Percentiles rank a stretch among this genome's conserved stretches.
Evolutionary conservation across 148 eudicot genomes (phyloP).

Genomic region (Pharnaceum exiguum): DNA sequence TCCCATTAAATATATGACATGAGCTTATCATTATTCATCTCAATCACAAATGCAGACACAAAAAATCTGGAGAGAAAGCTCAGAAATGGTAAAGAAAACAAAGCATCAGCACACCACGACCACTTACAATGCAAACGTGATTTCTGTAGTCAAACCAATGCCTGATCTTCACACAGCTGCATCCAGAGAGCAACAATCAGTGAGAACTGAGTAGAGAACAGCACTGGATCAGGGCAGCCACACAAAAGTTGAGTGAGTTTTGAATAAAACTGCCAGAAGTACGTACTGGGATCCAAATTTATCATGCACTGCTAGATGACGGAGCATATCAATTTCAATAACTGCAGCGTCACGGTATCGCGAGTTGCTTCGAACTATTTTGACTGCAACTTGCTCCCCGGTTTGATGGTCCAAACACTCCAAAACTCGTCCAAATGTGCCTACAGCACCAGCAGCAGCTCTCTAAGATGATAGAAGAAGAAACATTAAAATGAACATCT

Average conservation of each 20-base stretch:
- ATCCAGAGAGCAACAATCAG: conserved; percentile 21
- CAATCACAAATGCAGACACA: conserved; percentile 4
- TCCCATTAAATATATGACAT: no score
- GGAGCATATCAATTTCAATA: conserved; percentile 78
- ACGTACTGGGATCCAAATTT: conserved; percentile 57
- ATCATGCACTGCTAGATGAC: conserved; percentile 65
- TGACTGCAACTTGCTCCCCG: conserved; percentile 73
- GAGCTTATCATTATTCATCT: no score
- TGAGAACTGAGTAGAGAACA: conserved; percentile 11
- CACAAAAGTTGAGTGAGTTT: conserved; percentile 3
- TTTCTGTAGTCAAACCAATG: conserved; percentile 92
- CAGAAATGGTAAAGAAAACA: not conserved
- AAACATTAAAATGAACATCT: conserved; percentile 53
- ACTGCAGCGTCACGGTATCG: conserved; percentile 90
- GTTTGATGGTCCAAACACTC: conserved; percentile 75
- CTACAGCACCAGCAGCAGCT: conserved; percentile 73
- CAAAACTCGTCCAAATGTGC: conserved; percentile 91
- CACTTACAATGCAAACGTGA: conserved; percentile 91
- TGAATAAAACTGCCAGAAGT: conserved; percentile 5
- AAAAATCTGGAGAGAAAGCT: not conserved
- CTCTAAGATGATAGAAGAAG: conserved; percentile 51
- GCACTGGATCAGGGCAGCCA: not conserved
- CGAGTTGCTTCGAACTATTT: conserved; percentile 70
- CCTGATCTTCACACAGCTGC: conserved; percentile 83
- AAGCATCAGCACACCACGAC: not conserved